A percentile compares a stretch with the other conserved stretches of the same genome.
Conservation (phyloP, 352 stramenopile species). For the Pythium inflatum region DNA sequence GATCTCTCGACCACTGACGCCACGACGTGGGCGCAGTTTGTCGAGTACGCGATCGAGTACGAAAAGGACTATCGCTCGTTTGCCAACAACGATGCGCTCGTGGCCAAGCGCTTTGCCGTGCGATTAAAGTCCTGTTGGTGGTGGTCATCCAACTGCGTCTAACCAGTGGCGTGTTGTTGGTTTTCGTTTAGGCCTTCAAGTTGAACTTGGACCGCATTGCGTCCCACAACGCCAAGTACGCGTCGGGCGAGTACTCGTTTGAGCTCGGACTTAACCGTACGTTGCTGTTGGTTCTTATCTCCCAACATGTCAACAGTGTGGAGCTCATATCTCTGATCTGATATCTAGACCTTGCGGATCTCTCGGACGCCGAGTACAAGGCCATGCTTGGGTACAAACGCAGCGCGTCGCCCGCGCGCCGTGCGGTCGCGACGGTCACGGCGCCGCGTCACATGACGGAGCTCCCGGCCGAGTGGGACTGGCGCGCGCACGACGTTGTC, state of each 20-base stretch:
- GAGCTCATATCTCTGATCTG: no score
- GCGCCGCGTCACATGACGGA: constrained; percentile 17
- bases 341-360: constrained; percentile 41
- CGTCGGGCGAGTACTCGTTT: constrained; percentile 51
- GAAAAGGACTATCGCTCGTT: constrained; percentile 51
- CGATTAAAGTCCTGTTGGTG: no score
- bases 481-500: constrained; percentile 88
- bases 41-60: constrained; percentile 62
- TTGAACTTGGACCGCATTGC: constrained; percentile 55
- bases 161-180: no score
- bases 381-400: constrained; percentile 46
- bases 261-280: constrained; percentile 50
- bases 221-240: constrained; percentile 53
- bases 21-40: constrained; percentile 45
- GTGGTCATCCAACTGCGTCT: no score
- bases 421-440: constrained; percentile 28
- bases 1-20: constrained; percentile 3
- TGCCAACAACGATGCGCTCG: constrained; percentile 43
- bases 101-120: constrained; percentile 46
- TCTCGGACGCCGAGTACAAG: constrained; percentile 51
- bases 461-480: constrained; percentile 51
- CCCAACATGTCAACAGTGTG: no score
- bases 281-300: constrained; percentile 6
- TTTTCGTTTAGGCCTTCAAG: constrained; percentile 52
- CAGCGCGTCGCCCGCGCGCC: background rate